phyloP scores from a whole-genome alignment of 176 grass and related monocot species.

The Pontederia paniculata region DNA sequence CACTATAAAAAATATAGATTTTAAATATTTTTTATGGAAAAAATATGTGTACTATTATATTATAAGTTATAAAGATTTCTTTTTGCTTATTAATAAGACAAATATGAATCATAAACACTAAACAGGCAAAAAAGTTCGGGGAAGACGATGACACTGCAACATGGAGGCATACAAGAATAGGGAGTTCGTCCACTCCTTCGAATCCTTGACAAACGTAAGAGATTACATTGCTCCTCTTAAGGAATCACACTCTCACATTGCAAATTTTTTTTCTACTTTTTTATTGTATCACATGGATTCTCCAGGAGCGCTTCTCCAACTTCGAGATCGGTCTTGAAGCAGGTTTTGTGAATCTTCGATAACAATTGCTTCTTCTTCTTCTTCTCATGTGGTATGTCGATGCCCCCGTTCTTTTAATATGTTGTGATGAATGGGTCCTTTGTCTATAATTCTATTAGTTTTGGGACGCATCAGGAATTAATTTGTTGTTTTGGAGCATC shows the following conservation, averaged over 20 bases:
- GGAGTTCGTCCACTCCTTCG: neutral
- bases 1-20: too few species aligned
- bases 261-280: too few species aligned
- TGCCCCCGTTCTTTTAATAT: neutral
- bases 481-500: neutral
- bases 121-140: neutral
- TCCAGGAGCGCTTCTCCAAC: conserved; percentile 81
- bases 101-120: neutral
- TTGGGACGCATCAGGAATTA: too few species aligned
- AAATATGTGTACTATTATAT: too few species aligned
- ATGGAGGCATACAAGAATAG: neutral
- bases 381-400: neutral
- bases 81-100: too few species aligned
- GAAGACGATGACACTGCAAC: neutral
- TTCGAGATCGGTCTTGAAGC: conserved; percentile 81
- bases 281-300: conserved; percentile 82
- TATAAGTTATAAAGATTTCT: too few species aligned
- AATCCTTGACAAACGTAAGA: neutral
- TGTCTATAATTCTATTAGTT: too few species aligned
- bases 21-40: too few species aligned
- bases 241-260: too few species aligned
- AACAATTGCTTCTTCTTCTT: neutral
- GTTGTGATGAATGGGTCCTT: neutral
- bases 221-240: too few species aligned
- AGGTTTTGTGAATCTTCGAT: conserved; percentile 31